A percentile compares a stretch with the other conserved stretches of the same genome.
phyloP scores from a whole-genome alignment of 2,329 filamentous ascomycete species.

The Corniculantispora saksenae region DNA sequence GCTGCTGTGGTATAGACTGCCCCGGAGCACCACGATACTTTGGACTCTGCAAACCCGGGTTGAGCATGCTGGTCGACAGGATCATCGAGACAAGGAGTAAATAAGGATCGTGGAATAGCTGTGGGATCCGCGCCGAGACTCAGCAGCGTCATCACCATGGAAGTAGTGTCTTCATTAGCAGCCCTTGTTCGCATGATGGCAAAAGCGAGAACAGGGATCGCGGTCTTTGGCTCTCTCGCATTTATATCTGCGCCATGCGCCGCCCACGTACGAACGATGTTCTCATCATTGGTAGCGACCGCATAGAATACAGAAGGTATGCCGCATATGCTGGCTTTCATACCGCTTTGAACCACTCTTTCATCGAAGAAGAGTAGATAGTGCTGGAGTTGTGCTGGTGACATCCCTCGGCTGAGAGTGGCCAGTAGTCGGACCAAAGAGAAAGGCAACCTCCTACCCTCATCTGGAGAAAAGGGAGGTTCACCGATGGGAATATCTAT shows the following conservation, averaged over 20 bases:
- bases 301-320: slow-evolving; percentile 17
- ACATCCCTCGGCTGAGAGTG: neutral
- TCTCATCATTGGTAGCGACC: slow-evolving; percentile 12
- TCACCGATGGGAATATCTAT: neutral
- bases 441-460: neutral
- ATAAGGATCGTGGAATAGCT: slow-evolving; percentile 2
- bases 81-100: neutral
- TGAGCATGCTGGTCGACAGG: no score
- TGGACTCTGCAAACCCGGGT: neutral
- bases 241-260: neutral
- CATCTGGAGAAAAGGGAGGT: neutral
- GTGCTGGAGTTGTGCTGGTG: neutral
- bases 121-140: slow-evolving; percentile 12
- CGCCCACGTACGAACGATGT: slow-evolving; percentile 13
- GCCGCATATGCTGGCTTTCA: slow-evolving; percentile 8
- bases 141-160: slow-evolving; percentile 17
- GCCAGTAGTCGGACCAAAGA: neutral
- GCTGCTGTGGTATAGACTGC: slow-evolving; percentile 27
- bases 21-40: slow-evolving; percentile 26
- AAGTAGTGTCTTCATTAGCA: slow-evolving; percentile 2
- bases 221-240: neutral
- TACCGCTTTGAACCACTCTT: neutral
- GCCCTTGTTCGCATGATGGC: slow-evolving; percentile 15
- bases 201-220: slow-evolving; percentile 16
- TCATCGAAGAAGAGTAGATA: neutral